A percentile compares a stretch with the other conserved stretches of the same genome.
These are phyloP conservation scores for Teratosphaeria zuluensis DNA, from an alignment of 2,329 filamentous ascomycete genomes.

Conservation along the genomic window DNA sequence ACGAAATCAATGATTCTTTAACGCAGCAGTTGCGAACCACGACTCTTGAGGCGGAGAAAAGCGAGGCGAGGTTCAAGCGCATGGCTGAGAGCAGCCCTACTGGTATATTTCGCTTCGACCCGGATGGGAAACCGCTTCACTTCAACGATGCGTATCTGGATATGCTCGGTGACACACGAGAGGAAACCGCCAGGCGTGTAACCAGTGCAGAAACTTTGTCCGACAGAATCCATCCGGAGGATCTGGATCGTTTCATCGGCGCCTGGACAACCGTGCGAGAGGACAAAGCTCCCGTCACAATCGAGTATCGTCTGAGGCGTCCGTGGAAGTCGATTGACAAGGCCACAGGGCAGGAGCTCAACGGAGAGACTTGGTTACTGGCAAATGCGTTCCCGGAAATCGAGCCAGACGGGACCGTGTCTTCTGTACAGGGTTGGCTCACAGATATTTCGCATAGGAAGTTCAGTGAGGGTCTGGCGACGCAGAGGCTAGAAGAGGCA, in stretches of 20 bases:
- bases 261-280: constrained; percentile 24
- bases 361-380: constrained; percentile 23
- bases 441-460: constrained; percentile 27
- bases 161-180: constrained; percentile 20
- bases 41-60: constrained; percentile 23
- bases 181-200: constrained; percentile 6
- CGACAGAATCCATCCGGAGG: constrained; percentile 24
- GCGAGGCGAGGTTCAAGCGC: constrained; percentile 30
- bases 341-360: constrained; percentile 17
- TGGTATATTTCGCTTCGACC: constrained; percentile 29
- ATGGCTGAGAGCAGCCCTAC: constrained; percentile 32
- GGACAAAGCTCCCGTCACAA: constrained; percentile 24
- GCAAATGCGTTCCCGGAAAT: constrained; percentile 24
- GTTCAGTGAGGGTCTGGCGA: constrained; percentile 21
- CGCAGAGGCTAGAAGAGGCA: constrained; percentile 25
- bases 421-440: constrained; percentile 24
- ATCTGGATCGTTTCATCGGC: constrained; percentile 23
- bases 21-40: constrained; percentile 25
- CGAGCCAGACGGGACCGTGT: constrained; percentile 19
- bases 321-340: constrained; percentile 23
- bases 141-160: constrained; percentile 33
- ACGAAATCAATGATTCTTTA: constrained; percentile 28
- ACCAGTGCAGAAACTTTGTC: constrained; percentile 4
- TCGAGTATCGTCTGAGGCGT: constrained; percentile 30
- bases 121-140: constrained; percentile 28